These are phyloP conservation scores for Allium fistulosum DNA, from an alignment of 106 monocot species.

Conservation along the genomic window DNA sequence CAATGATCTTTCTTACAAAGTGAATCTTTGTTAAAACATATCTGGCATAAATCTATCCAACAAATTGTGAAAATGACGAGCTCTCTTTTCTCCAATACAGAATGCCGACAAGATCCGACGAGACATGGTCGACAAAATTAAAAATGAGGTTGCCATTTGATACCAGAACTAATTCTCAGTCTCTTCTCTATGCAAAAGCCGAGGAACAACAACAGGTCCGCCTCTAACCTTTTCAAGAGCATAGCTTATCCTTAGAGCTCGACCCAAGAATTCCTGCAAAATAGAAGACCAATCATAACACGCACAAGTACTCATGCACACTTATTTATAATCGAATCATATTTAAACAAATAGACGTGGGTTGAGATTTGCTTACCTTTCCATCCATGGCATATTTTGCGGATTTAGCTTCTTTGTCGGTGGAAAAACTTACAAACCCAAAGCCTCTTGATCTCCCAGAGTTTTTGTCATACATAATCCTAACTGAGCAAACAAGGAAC, in stretches of 20 bases:
- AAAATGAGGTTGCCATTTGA: too few relatives aligned
- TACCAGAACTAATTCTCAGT: too few relatives aligned
- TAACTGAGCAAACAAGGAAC: constrained; percentile 31
- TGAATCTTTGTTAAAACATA: too few relatives aligned
- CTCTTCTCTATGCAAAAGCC: constrained; percentile 12
- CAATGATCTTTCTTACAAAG: too few relatives aligned
- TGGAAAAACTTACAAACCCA: constrained; percentile 72
- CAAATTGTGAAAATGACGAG: too few relatives aligned
- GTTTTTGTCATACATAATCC: constrained; percentile 87
- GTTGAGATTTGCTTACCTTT: constrained; percentile 36
- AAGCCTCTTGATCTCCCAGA: constrained; percentile 93
- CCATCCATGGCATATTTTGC: constrained; percentile 96
- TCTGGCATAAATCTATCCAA: too few relatives aligned
- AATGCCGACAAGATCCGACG: too few relatives aligned
- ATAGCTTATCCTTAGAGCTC: constrained; percentile 79
- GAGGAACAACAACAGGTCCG: constrained; percentile 63
- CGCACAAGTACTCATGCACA: background rate
- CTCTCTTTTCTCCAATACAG: too few relatives aligned
- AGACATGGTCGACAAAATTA: too few relatives aligned
- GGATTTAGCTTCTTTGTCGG: constrained; percentile 41
- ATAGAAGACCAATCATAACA: background rate
- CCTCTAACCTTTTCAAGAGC: constrained; percentile 71
- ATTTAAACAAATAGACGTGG: background rate
- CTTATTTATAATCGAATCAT: background rate
- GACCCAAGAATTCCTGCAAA: constrained; percentile 69